Evolutionary conservation across 179 eudicot genomes (phyloP).

Genomic region (Kewa caespitosa): DNA sequence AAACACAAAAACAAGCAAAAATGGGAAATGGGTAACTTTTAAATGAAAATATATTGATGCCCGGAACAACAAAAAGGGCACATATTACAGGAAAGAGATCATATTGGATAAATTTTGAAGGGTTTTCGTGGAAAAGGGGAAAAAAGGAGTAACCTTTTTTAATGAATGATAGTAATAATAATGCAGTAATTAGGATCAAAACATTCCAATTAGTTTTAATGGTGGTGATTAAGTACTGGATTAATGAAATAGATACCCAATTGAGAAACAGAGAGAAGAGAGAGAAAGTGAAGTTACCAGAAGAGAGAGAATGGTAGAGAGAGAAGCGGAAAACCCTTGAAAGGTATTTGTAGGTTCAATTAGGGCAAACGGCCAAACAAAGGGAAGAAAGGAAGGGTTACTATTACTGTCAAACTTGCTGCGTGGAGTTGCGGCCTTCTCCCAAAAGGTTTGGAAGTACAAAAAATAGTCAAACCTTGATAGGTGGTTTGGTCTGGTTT

Average conservation of each 20-base stretch:
- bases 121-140: neutral
- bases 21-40: slow-evolving; percentile 23
- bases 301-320: slow-evolving; percentile 11
- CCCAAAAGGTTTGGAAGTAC: no score
- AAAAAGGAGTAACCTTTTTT: slow-evolving; percentile 13
- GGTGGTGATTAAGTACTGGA: no score
- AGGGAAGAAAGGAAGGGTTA: neutral
- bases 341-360: no score
- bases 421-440: no score
- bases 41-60: slow-evolving; percentile 9
- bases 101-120: neutral
- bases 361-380: slow-evolving; percentile 7
- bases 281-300: slow-evolving; percentile 9
- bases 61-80: neutral
- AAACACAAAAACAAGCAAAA: slow-evolving; percentile 5
- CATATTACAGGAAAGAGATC: neutral
- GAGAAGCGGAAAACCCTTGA: slow-evolving; percentile 12
- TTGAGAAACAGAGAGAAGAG: neutral
- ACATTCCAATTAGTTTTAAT: neutral
- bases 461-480: no score
- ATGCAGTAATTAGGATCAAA: neutral
- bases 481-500: no score
- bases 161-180: neutral
- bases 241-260: no score
- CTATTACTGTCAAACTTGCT: no score